Evolutionary conservation across 495 filamentous ascomycete species (phyloP).

Genomic region (Bathelium albidoporum): DNA sequence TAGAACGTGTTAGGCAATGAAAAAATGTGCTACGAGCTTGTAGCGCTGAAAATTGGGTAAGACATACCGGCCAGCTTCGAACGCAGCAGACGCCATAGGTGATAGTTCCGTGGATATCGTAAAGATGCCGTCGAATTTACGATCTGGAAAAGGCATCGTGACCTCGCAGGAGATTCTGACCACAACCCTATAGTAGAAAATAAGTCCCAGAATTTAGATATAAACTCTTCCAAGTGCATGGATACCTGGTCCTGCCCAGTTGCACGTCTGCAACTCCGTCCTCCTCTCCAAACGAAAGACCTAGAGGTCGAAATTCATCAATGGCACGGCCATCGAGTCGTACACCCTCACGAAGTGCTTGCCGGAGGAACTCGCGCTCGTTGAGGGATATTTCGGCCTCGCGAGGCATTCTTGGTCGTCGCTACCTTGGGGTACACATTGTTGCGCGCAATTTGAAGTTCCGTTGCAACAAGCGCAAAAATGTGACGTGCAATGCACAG

Average conservation of each 20-base stretch:
- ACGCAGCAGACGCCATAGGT: slow-evolving; percentile 84
- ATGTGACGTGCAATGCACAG: not conserved
- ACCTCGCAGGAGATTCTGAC: slow-evolving; percentile 82
- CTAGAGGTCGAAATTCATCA: slow-evolving; percentile 66
- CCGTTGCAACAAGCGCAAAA: not conserved
- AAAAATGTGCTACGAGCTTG: not conserved
- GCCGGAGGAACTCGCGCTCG: slow-evolving; percentile 32
- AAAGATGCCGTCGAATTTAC: slow-evolving; percentile 91
- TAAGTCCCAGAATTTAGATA: not conserved
- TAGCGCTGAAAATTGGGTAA: not conserved
- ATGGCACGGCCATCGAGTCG: slow-evolving; percentile 74
- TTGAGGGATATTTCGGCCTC: slow-evolving; percentile 51
- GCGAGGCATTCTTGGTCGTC: slow-evolving; percentile 58
- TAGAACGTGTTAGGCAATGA: not conserved
- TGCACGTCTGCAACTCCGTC: slow-evolving; percentile 84
- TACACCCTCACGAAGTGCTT: slow-evolving; percentile 50
- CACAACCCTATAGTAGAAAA: slow-evolving; percentile 49
- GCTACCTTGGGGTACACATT: not conserved
- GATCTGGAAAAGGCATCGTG: slow-evolving; percentile 69
- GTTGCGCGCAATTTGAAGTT: not conserved
- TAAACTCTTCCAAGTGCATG: not conserved
- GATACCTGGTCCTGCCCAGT: slow-evolving; percentile 81
- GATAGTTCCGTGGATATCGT: slow-evolving; percentile 80
- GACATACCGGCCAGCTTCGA: slow-evolving; percentile 69
- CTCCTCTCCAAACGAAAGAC: slow-evolving; percentile 76